Evolutionary conservation across 768 basidiomycete genomes (phyloP).

Genomic region (Xerocomus spinulosus): DNA sequence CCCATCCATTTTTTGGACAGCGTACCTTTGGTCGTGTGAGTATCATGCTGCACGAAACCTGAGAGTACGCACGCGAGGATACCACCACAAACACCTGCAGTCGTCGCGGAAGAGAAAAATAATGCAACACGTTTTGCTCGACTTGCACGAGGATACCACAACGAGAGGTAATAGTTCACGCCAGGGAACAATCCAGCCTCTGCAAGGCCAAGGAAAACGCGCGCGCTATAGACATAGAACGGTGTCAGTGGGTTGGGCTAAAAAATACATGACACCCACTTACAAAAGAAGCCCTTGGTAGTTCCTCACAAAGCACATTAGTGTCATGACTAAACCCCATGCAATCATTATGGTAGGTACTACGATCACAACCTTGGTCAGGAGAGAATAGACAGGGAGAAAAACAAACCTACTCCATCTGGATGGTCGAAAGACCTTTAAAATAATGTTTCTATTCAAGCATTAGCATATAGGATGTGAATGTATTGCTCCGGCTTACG

Average conservation of each 20-base stretch:
- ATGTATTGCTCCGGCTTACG: neutral
- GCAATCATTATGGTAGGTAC: neutral
- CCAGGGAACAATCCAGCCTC: too few species aligned
- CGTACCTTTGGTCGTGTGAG: neutral
- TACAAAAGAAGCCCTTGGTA: conserved; percentile 1
- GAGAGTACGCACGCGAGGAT: neutral
- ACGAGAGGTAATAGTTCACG: neutral
- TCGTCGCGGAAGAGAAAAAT: neutral
- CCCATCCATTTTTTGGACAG: conserved; percentile 1
- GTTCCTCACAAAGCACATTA: neutral
- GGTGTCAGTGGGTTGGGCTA: too few species aligned
- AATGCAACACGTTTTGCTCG: conserved; percentile 1
- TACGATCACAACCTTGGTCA: neutral
- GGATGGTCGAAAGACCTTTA: neutral
- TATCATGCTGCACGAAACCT: neutral
- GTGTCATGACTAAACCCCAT: conserved; percentile 1
- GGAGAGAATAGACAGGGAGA: neutral
- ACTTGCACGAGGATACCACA: conserved; percentile 1
- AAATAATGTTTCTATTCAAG: neutral
- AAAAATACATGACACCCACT: neutral
- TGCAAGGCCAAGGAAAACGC: neutral
- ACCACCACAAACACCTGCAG: neutral
- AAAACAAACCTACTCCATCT: neutral
- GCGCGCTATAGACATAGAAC: neutral
- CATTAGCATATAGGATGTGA: too few species aligned